Evolutionary conservation across 352 stramenopile genomes (phyloP).

Genomic region (Pythium aristosporum): DNA sequence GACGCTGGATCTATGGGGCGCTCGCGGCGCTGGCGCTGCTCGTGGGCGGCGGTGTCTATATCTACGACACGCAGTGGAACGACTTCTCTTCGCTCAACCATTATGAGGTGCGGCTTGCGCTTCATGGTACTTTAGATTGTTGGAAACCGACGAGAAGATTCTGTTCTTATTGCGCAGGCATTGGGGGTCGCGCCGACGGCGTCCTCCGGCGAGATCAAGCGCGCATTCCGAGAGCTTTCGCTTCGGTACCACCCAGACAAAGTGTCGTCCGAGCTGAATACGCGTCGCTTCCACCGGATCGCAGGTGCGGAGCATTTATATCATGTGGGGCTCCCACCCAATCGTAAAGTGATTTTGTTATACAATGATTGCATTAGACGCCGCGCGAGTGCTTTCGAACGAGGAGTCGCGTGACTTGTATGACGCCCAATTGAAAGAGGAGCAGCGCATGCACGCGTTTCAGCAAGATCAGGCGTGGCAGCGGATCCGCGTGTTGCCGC

Average conservation of each 20-base stretch:
- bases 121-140: background rate
- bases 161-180: slow-evolving; percentile 4
- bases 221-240: slow-evolving; percentile 64
- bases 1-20: slow-evolving; percentile 15
- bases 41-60: slow-evolving; percentile 12
- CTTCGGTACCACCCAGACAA: slow-evolving; percentile 80
- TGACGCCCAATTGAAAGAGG: slow-evolving; percentile 29
- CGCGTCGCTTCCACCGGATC: slow-evolving; percentile 37
- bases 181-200: slow-evolving; percentile 31
- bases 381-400: slow-evolving; percentile 35
- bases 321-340: background rate
- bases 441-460: slow-evolving; percentile 25
- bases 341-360: background rate
- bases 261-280: slow-evolving; percentile 34
- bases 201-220: slow-evolving; percentile 44
- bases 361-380: slow-evolving; percentile 3
- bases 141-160: background rate
- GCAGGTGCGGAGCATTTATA: slow-evolving; percentile 12
- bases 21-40: slow-evolving; percentile 20
- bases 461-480: slow-evolving; percentile 23
- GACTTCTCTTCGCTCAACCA: slow-evolving; percentile 40
- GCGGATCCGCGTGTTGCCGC: slow-evolving; percentile 13
- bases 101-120: slow-evolving; percentile 31
- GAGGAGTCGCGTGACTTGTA: slow-evolving; percentile 26
- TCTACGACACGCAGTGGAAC: slow-evolving; percentile 37